Base-by-base conservation (phyloP, 2,329 filamentous ascomycete genomes). In the Chaetomium olivaceum region DNA sequence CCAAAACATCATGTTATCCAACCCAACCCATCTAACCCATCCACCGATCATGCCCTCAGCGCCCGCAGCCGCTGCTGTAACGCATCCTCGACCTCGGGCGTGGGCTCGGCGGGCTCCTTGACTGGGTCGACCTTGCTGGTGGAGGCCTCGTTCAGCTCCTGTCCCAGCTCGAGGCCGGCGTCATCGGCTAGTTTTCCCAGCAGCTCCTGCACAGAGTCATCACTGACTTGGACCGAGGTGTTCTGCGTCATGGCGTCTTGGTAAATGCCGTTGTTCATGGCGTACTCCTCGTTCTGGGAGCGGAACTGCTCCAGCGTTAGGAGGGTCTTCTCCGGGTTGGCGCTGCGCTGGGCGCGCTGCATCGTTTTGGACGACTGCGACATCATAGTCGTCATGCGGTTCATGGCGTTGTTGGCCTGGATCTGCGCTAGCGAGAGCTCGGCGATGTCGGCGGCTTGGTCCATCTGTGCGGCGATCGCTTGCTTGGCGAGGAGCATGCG, bases 111-210 rank as follows among this genome's bases (percentile, higher is more conserved):
- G 16, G 85, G 80, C 74, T 83, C 80, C 66, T 74, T 75, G 19
- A 77, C 78, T 8, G 89, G 85, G 56, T 89, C 87, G 29, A 83
- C 82, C 72, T 82, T 84, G 69, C 82, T 82, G 25, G 85, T 82
- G 50, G 82, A 83, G 2, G 84, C 83, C 64, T 81, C 76, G 73
- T 80, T 84, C 69, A 96, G 87, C 78, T 95, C 91, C 75, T 90
- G 85, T 71, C 87, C 87, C 67, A 96, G 82, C 77, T 95, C 91
- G 61, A 97, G 86, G 62, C 93, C 93, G 11, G 91, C 92, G 77
- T 96, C 92, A 76, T 96, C 93, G 68, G 92, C 92, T 52, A 95
- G 87, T 79, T 96, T 91, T 69, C 87, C 89, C 79, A 96, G 90
- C 68, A 96, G 80, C 71, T 92, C 88, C 77, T 96, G 92, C 1